Percentiles rank a stretch among this genome's conserved stretches.
phyloP scores from a whole-genome alignment of 129 eudicot genomes.

The Flaveria bidentis region DNA sequence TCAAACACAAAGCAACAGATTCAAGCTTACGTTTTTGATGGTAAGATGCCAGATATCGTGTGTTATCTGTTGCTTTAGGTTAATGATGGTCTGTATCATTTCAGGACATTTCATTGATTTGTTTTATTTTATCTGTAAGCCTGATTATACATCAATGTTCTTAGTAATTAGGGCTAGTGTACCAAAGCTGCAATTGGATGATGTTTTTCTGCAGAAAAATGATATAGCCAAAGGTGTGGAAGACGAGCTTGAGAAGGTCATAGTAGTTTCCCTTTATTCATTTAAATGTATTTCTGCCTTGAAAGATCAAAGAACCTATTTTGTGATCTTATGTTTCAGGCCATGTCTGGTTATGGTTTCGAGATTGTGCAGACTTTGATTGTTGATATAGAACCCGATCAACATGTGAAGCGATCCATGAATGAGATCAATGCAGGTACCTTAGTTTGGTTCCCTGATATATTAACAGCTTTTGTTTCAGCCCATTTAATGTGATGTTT shows the following conservation, averaged over 20 bases:
- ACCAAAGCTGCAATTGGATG: slow-evolving; percentile 57
- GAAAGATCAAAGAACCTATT: not conserved
- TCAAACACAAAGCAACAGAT: slow-evolving; percentile 63
- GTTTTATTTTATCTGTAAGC: not conserved
- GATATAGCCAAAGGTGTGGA: slow-evolving; percentile 70
- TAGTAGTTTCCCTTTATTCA: not conserved
- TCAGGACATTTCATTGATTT: not conserved
- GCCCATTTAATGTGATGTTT: not conserved
- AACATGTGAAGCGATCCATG: slow-evolving; percentile 74
- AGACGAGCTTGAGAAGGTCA: slow-evolving; percentile 65
- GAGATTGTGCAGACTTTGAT: slow-evolving; percentile 78
- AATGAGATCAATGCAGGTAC: slow-evolving; percentile 83
- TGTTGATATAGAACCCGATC: slow-evolving; percentile 73
- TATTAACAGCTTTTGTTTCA: not conserved
- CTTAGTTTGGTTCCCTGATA: slow-evolving; percentile 10
- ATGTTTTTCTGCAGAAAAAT: slow-evolving; percentile 58
- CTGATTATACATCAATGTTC: slow-evolving; percentile 19
- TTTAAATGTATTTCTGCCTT: not conserved
- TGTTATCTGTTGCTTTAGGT: slow-evolving; percentile 6
- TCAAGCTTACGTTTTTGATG: slow-evolving; percentile 84
- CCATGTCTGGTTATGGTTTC: slow-evolving; percentile 76
- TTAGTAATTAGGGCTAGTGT: slow-evolving; percentile 73
- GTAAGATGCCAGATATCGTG: slow-evolving; percentile 36
- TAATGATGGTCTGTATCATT: not conserved
- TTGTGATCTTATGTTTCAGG: slow-evolving; percentile 39